Percentiles rank a stretch among this genome's conserved stretches.
These are phyloP conservation scores for Parastagonospora nodorum DNA, from an alignment of 2,329 filamentous ascomycete genomes.

Conservation along the genomic window DNA sequence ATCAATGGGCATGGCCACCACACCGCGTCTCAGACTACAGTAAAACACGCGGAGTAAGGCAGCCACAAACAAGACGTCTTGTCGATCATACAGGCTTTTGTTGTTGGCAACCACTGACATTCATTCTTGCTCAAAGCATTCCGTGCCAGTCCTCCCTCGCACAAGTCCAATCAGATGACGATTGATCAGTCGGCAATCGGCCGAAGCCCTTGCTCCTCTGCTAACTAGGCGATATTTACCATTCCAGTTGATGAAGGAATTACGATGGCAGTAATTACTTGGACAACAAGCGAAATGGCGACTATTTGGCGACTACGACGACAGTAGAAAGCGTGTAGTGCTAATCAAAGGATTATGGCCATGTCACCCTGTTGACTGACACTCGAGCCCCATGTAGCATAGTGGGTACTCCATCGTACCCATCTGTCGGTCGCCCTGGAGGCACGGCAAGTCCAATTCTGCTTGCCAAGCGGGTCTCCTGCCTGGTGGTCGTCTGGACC, in stretches of 20 bases:
- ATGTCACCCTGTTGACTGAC: constrained; percentile 40
- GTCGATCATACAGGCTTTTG: constrained; percentile 37
- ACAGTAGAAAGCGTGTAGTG: constrained; percentile 39
- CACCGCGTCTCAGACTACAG: constrained; percentile 35
- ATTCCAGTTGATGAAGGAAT: constrained; percentile 36
- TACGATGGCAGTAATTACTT: constrained; percentile 37
- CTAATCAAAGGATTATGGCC: constrained; percentile 37
- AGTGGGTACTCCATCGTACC: constrained; percentile 37
- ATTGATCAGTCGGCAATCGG: constrained; percentile 36
- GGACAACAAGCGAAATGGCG: constrained; percentile 37
- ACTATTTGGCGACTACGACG: constrained; percentile 18
- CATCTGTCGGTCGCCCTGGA: constrained; percentile 28
- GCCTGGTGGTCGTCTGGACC: constrained; percentile 22
- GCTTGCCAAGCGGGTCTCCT: constrained; percentile 33
- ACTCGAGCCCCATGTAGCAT: constrained; percentile 29
- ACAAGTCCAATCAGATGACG: constrained; percentile 45
- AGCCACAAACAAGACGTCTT: constrained; percentile 39
- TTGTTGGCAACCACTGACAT: constrained; percentile 45
- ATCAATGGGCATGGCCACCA: constrained; percentile 43
- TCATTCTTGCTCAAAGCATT: constrained; percentile 44
- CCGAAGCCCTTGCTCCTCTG: constrained; percentile 44
- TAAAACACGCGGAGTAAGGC: constrained; percentile 31
- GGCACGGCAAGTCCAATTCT: constrained; percentile 27
- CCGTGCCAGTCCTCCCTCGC: constrained; percentile 41
- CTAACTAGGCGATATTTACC: constrained; percentile 44